Evolutionary conservation across 2,329 filamentous ascomycete species (phyloP).

Genomic region (Ophiostoma piceae): DNA sequence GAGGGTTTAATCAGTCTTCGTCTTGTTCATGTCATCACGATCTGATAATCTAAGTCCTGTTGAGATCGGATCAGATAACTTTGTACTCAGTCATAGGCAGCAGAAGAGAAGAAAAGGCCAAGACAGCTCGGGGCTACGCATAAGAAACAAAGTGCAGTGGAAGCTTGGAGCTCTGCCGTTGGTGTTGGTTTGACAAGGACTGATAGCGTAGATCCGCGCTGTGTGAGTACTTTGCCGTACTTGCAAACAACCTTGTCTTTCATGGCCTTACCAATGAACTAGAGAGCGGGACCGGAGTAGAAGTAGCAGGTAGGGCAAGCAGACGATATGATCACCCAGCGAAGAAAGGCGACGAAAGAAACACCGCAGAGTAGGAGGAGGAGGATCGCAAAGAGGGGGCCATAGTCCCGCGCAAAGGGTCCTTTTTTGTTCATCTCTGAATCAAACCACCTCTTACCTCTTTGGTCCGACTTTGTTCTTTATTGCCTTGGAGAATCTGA

Average conservation of each 20-base stretch:
- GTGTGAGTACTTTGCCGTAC: no score
- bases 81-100: neutral
- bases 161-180: neutral
- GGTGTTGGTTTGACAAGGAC: neutral
- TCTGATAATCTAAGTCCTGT: neutral
- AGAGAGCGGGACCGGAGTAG: neutral
- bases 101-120: neutral
- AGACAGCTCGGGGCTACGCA: neutral
- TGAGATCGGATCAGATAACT: conserved; percentile 6
- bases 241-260: neutral
- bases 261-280: neutral
- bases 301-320: neutral
- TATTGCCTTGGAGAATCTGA: conserved; percentile 11
- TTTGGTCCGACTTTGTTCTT: neutral
- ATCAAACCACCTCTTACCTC: neutral
- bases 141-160: neutral
- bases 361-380: neutral
- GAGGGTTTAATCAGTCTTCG: neutral
- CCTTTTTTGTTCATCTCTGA: neutral
- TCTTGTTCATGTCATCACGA: neutral
- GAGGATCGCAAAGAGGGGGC: neutral
- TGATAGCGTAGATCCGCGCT: neutral
- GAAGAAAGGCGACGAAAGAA: neutral
- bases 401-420: neutral
- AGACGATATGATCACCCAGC: no score